Evolutionary conservation across 2,329 filamentous ascomycete genomes (phyloP).

Genomic region (Pezicula radicicola): DNA sequence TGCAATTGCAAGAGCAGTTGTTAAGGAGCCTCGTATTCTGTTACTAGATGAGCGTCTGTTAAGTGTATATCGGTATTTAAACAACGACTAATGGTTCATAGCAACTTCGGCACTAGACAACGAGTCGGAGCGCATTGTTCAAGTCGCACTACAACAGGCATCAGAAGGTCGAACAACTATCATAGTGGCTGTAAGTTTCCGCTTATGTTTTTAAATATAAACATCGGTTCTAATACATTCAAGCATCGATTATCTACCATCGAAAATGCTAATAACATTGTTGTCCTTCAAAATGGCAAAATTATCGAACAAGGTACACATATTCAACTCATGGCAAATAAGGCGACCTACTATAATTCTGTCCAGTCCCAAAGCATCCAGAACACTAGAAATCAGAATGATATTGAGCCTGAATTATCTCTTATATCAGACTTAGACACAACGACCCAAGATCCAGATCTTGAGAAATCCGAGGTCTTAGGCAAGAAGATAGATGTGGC

Average conservation of each 20-base stretch:
- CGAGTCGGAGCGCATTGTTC: conserved; percentile 86
- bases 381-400: conserved; percentile 48
- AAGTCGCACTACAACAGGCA: conserved; percentile 82
- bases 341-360: conserved; percentile 45
- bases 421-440: too few species aligned
- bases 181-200: conserved; percentile 61
- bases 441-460: too few species aligned
- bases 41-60: conserved; percentile 69
- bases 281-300: conserved; percentile 76
- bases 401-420: conserved; percentile 21
- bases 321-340: conserved; percentile 67
- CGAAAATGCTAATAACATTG: conserved; percentile 86
- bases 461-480: too few species aligned
- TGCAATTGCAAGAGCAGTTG: conserved; percentile 82
- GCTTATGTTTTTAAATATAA: too few species aligned
- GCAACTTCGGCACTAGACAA: conserved; percentile 90
- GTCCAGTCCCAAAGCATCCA: conserved; percentile 64
- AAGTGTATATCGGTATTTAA: too few species aligned
- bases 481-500: too few species aligned
- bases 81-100: conserved; percentile 4
- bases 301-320: conserved; percentile 91
- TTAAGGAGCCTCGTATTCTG: conserved; percentile 84
- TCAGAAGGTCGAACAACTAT: conserved; percentile 85
- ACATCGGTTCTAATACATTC: too few species aligned
- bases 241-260: conserved; percentile 84